Conservation (phyloP, 2,329 filamentous ascomycete species). For the Daldinia eschscholtzii region DNA sequence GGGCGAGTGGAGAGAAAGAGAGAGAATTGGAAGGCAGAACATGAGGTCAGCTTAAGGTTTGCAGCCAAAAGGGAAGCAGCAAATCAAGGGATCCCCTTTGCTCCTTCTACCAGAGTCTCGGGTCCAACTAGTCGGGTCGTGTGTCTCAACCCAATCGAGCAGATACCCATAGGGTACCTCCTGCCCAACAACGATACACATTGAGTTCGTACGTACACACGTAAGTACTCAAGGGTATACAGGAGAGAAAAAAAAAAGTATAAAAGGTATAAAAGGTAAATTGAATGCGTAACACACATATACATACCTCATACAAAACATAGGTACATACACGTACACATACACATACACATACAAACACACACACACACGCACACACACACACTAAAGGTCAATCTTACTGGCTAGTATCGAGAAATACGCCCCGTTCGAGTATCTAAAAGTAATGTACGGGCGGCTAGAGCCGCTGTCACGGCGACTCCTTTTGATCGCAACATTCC, state of each 20-base stretch:
- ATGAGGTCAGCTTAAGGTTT: conserved; percentile 52
- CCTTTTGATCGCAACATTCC: conserved; percentile 16
- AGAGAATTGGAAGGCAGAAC: conserved; percentile 24
- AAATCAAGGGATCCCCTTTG: conserved; percentile 48
- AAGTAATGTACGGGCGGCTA: conserved; percentile 31
- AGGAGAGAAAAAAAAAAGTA: conserved; percentile 13
- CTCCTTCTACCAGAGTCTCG: conserved; percentile 49
- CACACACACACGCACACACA: background rate
- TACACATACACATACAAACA: background rate
- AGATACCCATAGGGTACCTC: conserved; percentile 39
- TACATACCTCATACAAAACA: conserved; percentile 6
- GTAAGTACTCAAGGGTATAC: conserved; percentile 33
- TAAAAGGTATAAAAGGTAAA: conserved; percentile 23
- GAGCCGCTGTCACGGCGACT: conserved; percentile 40
- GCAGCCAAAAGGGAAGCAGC: conserved; percentile 48
- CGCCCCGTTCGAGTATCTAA: conserved; percentile 33
- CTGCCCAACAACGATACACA: conserved; percentile 33
- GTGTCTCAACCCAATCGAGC: conserved; percentile 42
- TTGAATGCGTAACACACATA: conserved; percentile 31
- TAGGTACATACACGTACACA: conserved; percentile 2
- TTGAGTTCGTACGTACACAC: conserved; percentile 12
- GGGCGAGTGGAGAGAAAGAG: conserved; percentile 30
- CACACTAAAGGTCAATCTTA: conserved; percentile 26
- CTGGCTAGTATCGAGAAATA: conserved; percentile 30
- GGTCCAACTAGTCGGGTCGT: conserved; percentile 43